Evolutionary conservation across 495 filamentous ascomycete species (phyloP), one percentile per base, ranked within the genome.

Genomic region (Trichoderma erinaceum): DNA sequence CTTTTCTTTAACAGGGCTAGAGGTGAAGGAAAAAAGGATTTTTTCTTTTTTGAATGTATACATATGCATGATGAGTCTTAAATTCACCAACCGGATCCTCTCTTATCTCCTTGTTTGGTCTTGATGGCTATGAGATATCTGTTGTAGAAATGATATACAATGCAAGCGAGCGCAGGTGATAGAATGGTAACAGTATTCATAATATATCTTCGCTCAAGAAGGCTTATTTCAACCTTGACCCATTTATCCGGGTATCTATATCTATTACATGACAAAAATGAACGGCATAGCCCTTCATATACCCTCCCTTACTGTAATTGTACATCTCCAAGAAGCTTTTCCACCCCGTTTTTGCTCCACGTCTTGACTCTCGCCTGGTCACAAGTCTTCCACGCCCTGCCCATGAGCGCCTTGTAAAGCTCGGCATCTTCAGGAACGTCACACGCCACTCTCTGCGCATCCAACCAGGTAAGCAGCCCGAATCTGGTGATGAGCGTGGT

Each of bases 401-500:
- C 77, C 27, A 84, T 80, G 73, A 97, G 76, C 15, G 80, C 83
- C 71, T 79, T 84, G 64, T 92, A 79, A 27, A 83, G 73, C 4
- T 73, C 78, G 35, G 81, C 80, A 68, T 89, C 85, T 1, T 71
- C 74, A 32, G 75, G 71, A 46, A 75, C 75, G 3, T 79, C 72
- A 66, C 77, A 74, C 87, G 79, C 64, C 85, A 77, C 56, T 92
- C 81, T 71, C 77, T 12, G 84, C 67, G 82, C 82, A 66, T 89
- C 81, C 38, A 96, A 83, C 92, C 94, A 99, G 67, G 85, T 88
- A 65, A 95, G 74, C 16, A 92, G 78, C n/a, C 91, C 93, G 27
- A 89, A 88, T 70, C 95, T 82, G 15, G 94, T 97, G 38, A 93
- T 89, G 48, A 97, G 78, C 15, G 92, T 97, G 27, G 89, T 91